phyloP scores from a whole-genome alignment of 1,284 basidiomycete species.

The Ceratobasidium sp. region DNA sequence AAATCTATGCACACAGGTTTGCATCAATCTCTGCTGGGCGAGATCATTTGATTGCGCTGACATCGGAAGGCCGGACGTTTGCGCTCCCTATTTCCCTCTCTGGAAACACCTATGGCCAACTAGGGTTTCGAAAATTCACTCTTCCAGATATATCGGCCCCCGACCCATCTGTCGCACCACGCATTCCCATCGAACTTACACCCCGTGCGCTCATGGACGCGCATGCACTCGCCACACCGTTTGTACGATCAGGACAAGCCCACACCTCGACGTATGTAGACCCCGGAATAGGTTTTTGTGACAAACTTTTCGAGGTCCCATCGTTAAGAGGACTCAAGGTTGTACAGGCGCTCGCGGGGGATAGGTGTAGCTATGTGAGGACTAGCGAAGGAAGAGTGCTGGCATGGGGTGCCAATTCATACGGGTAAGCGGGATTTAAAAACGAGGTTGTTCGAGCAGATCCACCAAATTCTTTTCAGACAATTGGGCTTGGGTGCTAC shows the following conservation, averaged over 20 bases:
- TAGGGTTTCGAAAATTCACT: conserved; percentile 74
- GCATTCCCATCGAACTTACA: conserved; percentile 63
- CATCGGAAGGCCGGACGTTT: conserved; percentile 81
- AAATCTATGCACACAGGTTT: conserved; percentile 58
- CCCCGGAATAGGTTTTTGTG: conserved; percentile 69
- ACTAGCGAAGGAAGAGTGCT: conserved; percentile 77
- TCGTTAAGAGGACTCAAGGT: conserved; percentile 70
- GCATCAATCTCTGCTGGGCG: conserved; percentile 74
- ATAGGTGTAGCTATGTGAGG: conserved; percentile 74
- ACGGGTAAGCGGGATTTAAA: conserved; percentile 59
- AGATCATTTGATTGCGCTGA: conserved; percentile 86
- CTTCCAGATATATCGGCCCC: conserved; percentile 49
- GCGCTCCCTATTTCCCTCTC: conserved; percentile 76
- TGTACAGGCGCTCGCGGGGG: conserved; percentile 77
- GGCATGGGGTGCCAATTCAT: conserved; percentile 89
- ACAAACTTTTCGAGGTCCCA: conserved; percentile 81
- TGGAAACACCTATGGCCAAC: conserved; percentile 87
- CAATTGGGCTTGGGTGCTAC: conserved; percentile 83
- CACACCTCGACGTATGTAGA: conserved; percentile 40
- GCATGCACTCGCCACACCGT: conserved; percentile 52
- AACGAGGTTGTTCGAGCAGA: neutral
- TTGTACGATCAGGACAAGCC: conserved; percentile 37
- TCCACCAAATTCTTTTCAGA: conserved; percentile 51
- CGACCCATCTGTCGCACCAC: conserved; percentile 47
- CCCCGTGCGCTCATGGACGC: conserved; percentile 65